Evolutionary conservation across 768 basidiomycete genomes (phyloP), one percentile per base, ranked within the genome.

Genomic region (Mycena metata): DNA sequence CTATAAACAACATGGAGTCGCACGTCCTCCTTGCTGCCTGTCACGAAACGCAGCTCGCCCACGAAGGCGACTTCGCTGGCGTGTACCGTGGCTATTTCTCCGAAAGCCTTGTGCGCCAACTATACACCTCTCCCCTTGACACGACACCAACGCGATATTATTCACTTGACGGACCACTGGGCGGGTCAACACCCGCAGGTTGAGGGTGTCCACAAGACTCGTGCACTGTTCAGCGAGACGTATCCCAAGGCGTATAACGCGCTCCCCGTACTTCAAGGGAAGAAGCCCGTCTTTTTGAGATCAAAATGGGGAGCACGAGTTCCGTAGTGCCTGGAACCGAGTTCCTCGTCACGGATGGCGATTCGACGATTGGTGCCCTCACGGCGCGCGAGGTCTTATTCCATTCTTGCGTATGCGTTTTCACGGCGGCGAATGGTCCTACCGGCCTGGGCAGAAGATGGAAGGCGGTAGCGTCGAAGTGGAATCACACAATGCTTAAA

Each of bases 1-100:
- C 26, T 24, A 50, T 24, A 50, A 50, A 30, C 23, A 50, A n/a
- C 49, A 50, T 50, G 49, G 49, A 50, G 26, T 50, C 49, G 23
- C 49, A 50, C 19, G 49, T 50, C 21, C 49, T 50, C 26, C 49
- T 50, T 30, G 49, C 49, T 10, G 49, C 49, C 19, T 50, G 49
- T 50, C 49, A 30, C 49, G 26, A 30, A 23, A 30, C 21, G 10
- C 49, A 50, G 49, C 21, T 50, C 49, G 11, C 49, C 5, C 5
- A 17, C 19, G 49, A 50, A 17, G 23, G 16, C 23, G 16, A 24
- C 49, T 23, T 50, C 49, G 21, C 23, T 23, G 49, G 21, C 49
- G 21, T 50, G 21, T 10, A 10, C 5, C 49, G 26, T 30, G 49
- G 49, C 21, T 30, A 30, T 30, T 50, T 50, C 49, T 24, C 49